Base-by-base conservation (phyloP, 2,329 filamentous ascomycete genomes). In the Tolypocladium amazonense region DNA sequence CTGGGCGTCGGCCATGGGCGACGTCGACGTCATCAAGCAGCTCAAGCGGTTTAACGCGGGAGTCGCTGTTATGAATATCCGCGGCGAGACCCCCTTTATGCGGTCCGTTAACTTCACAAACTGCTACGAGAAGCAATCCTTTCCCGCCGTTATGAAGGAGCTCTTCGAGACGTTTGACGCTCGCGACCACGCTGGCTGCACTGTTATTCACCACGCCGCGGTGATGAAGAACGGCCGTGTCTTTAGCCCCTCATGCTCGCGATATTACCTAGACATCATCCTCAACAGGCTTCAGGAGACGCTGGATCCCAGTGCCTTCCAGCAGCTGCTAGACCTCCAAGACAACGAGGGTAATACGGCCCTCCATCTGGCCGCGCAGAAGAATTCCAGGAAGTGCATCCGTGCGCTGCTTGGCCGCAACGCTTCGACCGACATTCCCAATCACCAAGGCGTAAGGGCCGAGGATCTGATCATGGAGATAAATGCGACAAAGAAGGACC, bases 1-100 rank as follows among this genome's bases (percentile, higher is more conserved):
- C 71, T 99, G 94, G 94, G 94, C 92, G 23, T 92, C 91, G 58
- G 91, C 94, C 30, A 99, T 99, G 93, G 94, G 94, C 61, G 94
- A 97, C 66, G 80, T 97, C 37, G 89, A 93, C 56, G 90, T 97
- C 20, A 90, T 97, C 62, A 91, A 88, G 72, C 89, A 96, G 72
- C 79, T 99, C 23, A 88, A 94, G 66, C 82, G 86, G 47, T 91
- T 92, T 62, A 88, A 89, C 50, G 92, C 93, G 14, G 85, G 85
- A 62, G 79, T 91, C 20, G 84, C 85, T 37, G 85, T 87, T 3
- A 81, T 88, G 58, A 92, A 92, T 60, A 76, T 83, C 53, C 79
- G 85, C 25, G 88, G 88, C 60, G 93, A 97, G 74, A 97, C 94
- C 0, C 93, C 94, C 0, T 83, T 99, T 41, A 97, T 99, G 85